Base-by-base conservation (phyloP, 2,329 filamentous ascomycete species). In the Sporothrix variecibatus region DNA sequence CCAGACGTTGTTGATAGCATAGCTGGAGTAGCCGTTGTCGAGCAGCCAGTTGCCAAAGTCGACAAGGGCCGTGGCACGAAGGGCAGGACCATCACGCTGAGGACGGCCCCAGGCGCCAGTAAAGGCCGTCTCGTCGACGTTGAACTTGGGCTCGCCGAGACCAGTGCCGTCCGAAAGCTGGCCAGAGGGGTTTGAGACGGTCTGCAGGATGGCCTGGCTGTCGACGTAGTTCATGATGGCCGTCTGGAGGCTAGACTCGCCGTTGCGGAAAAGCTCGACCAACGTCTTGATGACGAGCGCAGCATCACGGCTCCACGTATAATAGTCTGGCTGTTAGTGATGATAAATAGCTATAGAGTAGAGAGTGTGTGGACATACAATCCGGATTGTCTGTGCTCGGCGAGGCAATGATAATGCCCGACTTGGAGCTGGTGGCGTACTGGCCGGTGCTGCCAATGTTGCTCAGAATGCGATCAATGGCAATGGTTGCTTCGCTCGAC, bases 251-350 rank as follows among this genome's bases (percentile, higher is more conserved):
- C 46, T 31, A 6, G 72, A 15, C 40, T 76, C 34, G 20, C 82
- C 81, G 74, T 88, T 83, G 64, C 83, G 79, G 79, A 94, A 92
- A 26, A 88, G 85, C 78, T 95, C 93, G 9, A 92, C 84, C 20
- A 95, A 82, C 31, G 85, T 84, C 82, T 93, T 94, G 83, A 92
- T 89, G 2, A 90, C 89, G 40, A 95, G 85, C 31, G 90, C 91
- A 20, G 91, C 87, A 80, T 95, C 93, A 78, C 93, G 85, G 1
- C 91, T 94, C 93, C 93, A 95, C 0, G 92, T 94, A 79, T 90
- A 95, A 79, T 88, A 94, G 81, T 95, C 70, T 72, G 20, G 15
- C 6, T 4, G 38, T 51, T 23, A 67, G 65, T 20, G 40, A 26
- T 11, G 43, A 7, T 69, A 43, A 58, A 28, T 7, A 26, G 20